Evolutionary conservation across 306 rosid species (phyloP), one percentile per base, ranked within the genome.

Genomic region (Vachellia collinsii): DNA sequence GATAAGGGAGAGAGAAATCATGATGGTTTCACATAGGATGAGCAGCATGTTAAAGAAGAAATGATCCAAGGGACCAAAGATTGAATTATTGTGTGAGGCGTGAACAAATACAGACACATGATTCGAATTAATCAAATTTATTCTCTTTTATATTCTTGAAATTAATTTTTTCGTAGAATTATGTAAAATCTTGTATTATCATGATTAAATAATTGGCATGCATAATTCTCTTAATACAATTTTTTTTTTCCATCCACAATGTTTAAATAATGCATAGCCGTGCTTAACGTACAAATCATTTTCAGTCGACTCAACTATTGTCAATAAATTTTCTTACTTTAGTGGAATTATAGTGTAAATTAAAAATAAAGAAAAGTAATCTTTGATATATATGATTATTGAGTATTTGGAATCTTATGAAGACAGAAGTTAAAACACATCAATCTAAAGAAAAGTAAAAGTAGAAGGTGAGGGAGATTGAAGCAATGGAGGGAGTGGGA

Each of bases 331-430:
- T 53, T 47, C 4, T 20, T 22, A 9, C 22, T 20, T 59, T 59
- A 59, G 23, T 59, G 23, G 3, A 23, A 22, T 8, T 22, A 53
- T 7, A 19, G 1, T 54, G 25, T 6, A 54, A n/a, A 54, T 54
- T 54, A 0, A 54, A 19, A 54, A 54, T 16, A 54, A 29, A 29
- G 34, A 29, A 29, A 29, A 29, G 34, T 2, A 29, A 29, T 29
- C 34, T 29, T 29, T 29, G 34, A 29, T 29, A 29, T 29, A n/a
- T 8, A 56, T 56, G 77, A 87, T 37, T 17, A 34, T 75, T 63
- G 80, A 69, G 70, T 74, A 58, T 80, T 85, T 78, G 82, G 86
- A 86, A 81, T 84, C 86, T 82, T 70, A 76, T 87, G 71, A 70
- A 81, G 70, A 36, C 22, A 64, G 23, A 64, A 36, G 91, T 84